These are phyloP conservation scores for Ballota nigra DNA, from an alignment of 257 asterid species.

Conservation along the genomic window DNA sequence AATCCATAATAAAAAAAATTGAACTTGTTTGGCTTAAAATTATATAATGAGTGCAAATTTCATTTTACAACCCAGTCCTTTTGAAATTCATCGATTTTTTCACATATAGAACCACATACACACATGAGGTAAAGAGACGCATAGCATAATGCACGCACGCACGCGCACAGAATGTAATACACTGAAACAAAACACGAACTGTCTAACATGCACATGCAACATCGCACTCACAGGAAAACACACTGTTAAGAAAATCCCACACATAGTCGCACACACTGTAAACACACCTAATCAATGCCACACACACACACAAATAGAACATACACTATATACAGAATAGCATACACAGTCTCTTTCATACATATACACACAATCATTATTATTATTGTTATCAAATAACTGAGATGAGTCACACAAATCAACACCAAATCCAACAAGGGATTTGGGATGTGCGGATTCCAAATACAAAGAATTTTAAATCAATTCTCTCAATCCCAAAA, in stretches of 20 bases:
- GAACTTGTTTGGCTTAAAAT: neutral
- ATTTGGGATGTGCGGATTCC: neutral
- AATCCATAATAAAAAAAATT: neutral
- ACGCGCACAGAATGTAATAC: neutral
- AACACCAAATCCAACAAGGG: neutral
- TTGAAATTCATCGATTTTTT: neutral
- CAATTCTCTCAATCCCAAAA: neutral
- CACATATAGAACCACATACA: neutral
- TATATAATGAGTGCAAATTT: neutral
- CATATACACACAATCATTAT: neutral
- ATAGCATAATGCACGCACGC: neutral
- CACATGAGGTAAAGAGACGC: neutral
- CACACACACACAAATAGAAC: neutral
- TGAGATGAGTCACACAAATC: neutral
- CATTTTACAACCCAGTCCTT: neutral
- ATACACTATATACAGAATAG: neutral
- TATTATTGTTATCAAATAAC: neutral
- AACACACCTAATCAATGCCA: neutral
- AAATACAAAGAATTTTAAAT: neutral
- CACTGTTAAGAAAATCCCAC: neutral
- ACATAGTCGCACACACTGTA: neutral
- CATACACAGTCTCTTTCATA: neutral
- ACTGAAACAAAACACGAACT: neutral
- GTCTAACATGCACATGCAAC: neutral
- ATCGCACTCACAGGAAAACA: neutral